phyloP scores from a whole-genome alignment of 2,329 filamentous ascomycete genomes.

The Zymoseptoria crescenta region DNA sequence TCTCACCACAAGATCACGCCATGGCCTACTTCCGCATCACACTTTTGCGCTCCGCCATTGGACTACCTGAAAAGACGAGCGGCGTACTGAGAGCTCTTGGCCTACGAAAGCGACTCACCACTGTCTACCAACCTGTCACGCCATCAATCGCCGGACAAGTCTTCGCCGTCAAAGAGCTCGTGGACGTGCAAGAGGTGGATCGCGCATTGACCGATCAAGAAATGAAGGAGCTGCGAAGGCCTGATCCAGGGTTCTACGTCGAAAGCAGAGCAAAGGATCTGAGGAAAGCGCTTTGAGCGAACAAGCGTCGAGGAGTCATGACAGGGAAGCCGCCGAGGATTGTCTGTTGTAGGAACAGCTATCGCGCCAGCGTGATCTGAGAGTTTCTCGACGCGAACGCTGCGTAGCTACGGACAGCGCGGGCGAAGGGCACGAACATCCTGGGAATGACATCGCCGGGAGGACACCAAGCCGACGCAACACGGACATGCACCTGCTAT shows the following conservation, averaged over 20 bases:
- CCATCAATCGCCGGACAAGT: conserved; percentile 81
- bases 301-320: background rate
- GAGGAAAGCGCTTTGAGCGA: background rate
- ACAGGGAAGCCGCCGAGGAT: background rate
- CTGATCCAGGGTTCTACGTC: conserved; percentile 72
- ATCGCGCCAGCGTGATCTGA: background rate
- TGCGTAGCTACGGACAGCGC: background rate
- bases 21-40: conserved; percentile 74
- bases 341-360: background rate
- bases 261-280: conserved; percentile 46
- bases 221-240: conserved; percentile 63
- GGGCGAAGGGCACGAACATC: background rate
- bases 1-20: conserved; percentile 46
- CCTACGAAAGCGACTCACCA: conserved; percentile 73
- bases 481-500: background rate
- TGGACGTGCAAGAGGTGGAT: conserved; percentile 72
- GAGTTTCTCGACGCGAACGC: background rate
- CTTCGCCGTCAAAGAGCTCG: conserved; percentile 88
- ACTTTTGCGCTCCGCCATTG: conserved; percentile 81
- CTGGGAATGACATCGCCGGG: background rate
- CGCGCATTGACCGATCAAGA: conserved; percentile 55
- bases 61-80: conserved; percentile 66
- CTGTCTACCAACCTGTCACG: conserved; percentile 80
- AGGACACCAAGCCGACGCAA: background rate
- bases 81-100: conserved; percentile 80